A percentile compares a stretch with the other conserved stretches of the same genome.
These are phyloP conservation scores for Aspergillus intermedius DNA, from an alignment of 2,329 filamentous ascomycete genomes.

Conservation along the genomic window DNA sequence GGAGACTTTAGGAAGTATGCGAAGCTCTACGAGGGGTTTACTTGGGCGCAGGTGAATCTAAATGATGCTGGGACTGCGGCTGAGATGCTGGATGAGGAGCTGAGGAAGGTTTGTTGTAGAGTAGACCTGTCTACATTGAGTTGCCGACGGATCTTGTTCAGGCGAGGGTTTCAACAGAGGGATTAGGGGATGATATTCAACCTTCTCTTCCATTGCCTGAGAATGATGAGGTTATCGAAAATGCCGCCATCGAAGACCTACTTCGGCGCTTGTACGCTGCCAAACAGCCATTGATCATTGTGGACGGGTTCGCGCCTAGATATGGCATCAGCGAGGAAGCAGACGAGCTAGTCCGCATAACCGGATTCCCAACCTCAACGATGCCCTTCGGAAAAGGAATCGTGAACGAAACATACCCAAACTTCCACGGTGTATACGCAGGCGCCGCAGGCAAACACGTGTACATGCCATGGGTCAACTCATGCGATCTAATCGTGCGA, in stretches of 20 bases:
- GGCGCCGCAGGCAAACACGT: slow-evolving; percentile 35
- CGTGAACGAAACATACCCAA: slow-evolving; percentile 43
- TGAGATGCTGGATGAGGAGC: slow-evolving; percentile 46
- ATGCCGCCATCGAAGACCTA: slow-evolving; percentile 22
- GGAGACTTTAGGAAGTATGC: slow-evolving; percentile 48
- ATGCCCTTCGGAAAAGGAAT: slow-evolving; percentile 47
- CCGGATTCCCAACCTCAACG: slow-evolving; percentile 44
- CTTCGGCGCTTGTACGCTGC: slow-evolving; percentile 40
- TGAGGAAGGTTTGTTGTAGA: slow-evolving; percentile 47
- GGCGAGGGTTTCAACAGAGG: slow-evolving; percentile 13
- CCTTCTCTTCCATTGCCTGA: slow-evolving; percentile 7
- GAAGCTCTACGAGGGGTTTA: slow-evolving; percentile 46
- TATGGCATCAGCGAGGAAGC: slow-evolving; percentile 39
- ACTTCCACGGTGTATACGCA: slow-evolving; percentile 46
- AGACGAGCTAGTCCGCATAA: slow-evolving; percentile 38
- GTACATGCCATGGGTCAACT: slow-evolving; percentile 30
- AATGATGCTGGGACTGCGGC: slow-evolving; percentile 42
- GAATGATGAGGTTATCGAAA: slow-evolving; percentile 8
- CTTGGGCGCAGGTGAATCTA: slow-evolving; percentile 45
- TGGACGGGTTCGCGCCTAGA: slow-evolving; percentile 46
- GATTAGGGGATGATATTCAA: slow-evolving; percentile 12
- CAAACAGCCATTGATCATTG: slow-evolving; percentile 46
- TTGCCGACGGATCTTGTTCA: slow-evolving; percentile 50
- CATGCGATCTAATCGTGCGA: slow-evolving; percentile 35
- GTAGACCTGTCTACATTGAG: slow-evolving; percentile 51